A percentile compares a stretch with the other conserved stretches of the same genome.
Conservation (phyloP, 148 eudicot genomes). For the Linanthus parryae region DNA sequence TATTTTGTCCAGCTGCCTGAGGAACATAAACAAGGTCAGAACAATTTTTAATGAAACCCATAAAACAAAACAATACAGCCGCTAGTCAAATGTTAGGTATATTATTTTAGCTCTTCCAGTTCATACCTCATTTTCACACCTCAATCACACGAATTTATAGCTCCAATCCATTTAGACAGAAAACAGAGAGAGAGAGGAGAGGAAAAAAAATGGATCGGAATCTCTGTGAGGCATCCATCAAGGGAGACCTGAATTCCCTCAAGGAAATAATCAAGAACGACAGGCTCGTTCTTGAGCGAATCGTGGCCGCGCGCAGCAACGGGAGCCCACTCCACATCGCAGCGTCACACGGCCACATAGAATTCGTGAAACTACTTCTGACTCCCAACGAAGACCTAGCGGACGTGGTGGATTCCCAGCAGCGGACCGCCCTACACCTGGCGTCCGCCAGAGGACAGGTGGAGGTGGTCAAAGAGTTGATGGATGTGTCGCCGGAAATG, state of each 20-base stretch:
- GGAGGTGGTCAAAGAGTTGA: neutral
- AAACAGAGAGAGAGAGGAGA: neutral
- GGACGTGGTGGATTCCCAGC: conserved; percentile 1
- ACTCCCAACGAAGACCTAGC: neutral
- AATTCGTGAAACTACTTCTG: neutral
- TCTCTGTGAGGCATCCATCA: neutral
- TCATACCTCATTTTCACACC: too few relatives aligned
- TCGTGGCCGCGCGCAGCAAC: neutral
- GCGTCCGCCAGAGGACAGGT: conserved; percentile 1
- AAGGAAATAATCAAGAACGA: neutral
- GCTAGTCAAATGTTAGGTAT: too few relatives aligned
- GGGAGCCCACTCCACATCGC: conserved; percentile 1
- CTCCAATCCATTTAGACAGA: too few relatives aligned
- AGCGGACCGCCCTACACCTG: neutral
- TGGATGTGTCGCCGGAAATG: neutral
- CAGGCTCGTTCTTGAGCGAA: neutral
- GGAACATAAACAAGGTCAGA: too few relatives aligned
- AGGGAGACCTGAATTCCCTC: neutral
- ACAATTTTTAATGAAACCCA: too few relatives aligned
- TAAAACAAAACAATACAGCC: too few relatives aligned
- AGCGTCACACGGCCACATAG: neutral
- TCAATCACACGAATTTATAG: too few relatives aligned
- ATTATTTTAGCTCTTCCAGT: too few relatives aligned
- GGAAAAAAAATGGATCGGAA: neutral
- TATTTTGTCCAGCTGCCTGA: too few relatives aligned